A percentile compares a stretch with the other conserved stretches of the same genome.
phyloP scores from a whole-genome alignment of 2,329 filamentous ascomycete species.

The Aureobasidium sp. region DNA sequence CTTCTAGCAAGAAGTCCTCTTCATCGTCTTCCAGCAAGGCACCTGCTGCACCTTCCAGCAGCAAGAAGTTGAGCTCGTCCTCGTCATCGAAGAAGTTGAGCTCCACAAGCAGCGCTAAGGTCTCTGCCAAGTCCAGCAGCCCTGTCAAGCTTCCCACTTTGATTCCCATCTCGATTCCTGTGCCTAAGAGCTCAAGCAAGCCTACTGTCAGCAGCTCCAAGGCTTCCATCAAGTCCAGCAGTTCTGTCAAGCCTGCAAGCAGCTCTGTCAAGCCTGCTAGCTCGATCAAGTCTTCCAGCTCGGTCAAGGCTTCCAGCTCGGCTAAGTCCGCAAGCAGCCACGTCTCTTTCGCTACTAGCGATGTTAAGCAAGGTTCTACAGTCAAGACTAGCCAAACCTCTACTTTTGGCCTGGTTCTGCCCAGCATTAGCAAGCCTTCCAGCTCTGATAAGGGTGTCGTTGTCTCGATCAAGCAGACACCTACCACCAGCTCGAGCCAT shows the following conservation, averaged over 20 bases:
- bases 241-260: neutral
- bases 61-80: neutral
- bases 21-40: neutral
- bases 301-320: neutral
- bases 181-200: neutral
- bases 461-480: neutral
- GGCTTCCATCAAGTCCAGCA: neutral
- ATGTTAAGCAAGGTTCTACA: constrained; percentile 1
- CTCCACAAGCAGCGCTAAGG: neutral
- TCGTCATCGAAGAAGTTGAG: neutral
- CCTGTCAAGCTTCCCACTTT: neutral
- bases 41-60: neutral
- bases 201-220: neutral
- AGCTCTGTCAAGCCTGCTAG: neutral
- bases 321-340: neutral
- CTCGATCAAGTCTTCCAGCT: neutral
- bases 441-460: neutral
- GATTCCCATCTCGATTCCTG: neutral
- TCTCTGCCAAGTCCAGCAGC: neutral
- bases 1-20: neutral
- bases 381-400: neutral
- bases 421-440: neutral
- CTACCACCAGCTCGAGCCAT: neutral
- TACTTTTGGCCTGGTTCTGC: neutral
- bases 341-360: neutral